Percentiles rank a stretch among this genome's conserved stretches.
phyloP scores from a whole-genome alignment of 176 grass and related monocot genomes.

The Leersia perrieri region DNA sequence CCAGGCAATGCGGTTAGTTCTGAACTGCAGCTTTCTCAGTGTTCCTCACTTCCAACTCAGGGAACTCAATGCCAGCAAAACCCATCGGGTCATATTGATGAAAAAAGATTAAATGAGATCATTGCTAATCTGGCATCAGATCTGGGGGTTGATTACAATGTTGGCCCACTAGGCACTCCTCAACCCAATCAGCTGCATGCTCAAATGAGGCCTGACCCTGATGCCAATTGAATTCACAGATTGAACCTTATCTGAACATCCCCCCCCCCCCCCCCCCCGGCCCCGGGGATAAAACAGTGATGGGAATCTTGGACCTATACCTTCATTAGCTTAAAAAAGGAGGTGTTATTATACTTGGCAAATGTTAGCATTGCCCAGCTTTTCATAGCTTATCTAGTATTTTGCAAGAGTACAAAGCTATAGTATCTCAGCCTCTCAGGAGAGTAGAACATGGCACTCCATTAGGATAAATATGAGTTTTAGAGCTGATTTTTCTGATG shows the following conservation, averaged over 20 bases:
- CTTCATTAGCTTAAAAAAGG: neutral
- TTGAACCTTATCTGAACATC: neutral
- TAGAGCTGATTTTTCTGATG: neutral
- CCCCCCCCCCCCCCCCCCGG: no score
- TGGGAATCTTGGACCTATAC: neutral
- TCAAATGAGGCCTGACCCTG: neutral
- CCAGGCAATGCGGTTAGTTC: neutral
- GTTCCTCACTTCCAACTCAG: neutral
- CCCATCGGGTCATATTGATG: neutral
- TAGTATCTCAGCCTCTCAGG: no score
- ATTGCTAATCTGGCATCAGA: slow-evolving; percentile 49
- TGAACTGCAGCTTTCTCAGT: slow-evolving; percentile 10
- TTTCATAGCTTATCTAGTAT: neutral
- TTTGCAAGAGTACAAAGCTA: neutral
- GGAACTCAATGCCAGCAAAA: neutral
- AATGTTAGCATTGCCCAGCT: neutral
- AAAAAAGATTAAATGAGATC: slow-evolving; percentile 32
- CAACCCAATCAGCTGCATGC: neutral
- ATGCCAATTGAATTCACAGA: slow-evolving; percentile 18
- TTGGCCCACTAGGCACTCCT: slow-evolving; percentile 5
- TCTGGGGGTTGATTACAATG: slow-evolving; percentile 46
- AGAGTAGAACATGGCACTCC: slow-evolving; percentile 11
- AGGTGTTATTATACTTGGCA: neutral
- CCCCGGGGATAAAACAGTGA: slow-evolving; percentile 8
- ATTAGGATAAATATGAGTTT: slow-evolving; percentile 18